Base-by-base conservation (phyloP, 2,329 filamentous ascomycete species). In the Huntiella moniliformis region DNA sequence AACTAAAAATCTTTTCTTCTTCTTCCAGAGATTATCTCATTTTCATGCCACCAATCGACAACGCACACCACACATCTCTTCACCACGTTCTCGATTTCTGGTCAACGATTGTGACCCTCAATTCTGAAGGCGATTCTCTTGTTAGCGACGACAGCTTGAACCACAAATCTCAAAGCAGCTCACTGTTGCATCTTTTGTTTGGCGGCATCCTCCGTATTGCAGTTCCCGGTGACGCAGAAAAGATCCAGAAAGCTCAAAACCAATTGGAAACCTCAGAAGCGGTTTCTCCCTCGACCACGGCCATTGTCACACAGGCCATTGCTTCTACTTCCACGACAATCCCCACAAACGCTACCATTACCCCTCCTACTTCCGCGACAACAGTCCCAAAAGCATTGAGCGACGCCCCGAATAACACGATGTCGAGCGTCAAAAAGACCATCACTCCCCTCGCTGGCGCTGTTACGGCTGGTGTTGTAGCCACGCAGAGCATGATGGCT, bases 41-140 rank as follows among this genome's bases (percentile, higher is more conserved):
- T 38, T 96, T 96, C 63, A 81, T 96, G 65, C 77, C 77, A 15
- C 66, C 78, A 52, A 67, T 76, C 53, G 70, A 72, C 47, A 76
- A 81, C 17, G 79, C 39, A 28, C 17, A 33, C 11, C 11, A n/a
- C 15, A 43, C 47, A 15, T 49, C 81, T 52, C 71, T 98, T 38
- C 77, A 79, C 57, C 78, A 83, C 45, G 82, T 95, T 46, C 68
- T 95, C 55, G 87, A 84, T 44, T 96, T 92, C 63, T 98, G 94
- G 63, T 79, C 82, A 49, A 81, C 85, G 42, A 83, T 88, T 54
- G 78, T 92, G 58, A 86, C 82, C 61, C 70, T 98, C 59, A 94
- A 84, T 57, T 71, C 85, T 51, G 91, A 98, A 70, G 91, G 91
- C 61, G 91, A 96, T 66, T 91, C 91, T 54, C 72, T 83, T 56